Evolutionary conservation across 2,329 filamentous ascomycete species (phyloP).

Genomic region (Colletotrichum siamense): DNA sequence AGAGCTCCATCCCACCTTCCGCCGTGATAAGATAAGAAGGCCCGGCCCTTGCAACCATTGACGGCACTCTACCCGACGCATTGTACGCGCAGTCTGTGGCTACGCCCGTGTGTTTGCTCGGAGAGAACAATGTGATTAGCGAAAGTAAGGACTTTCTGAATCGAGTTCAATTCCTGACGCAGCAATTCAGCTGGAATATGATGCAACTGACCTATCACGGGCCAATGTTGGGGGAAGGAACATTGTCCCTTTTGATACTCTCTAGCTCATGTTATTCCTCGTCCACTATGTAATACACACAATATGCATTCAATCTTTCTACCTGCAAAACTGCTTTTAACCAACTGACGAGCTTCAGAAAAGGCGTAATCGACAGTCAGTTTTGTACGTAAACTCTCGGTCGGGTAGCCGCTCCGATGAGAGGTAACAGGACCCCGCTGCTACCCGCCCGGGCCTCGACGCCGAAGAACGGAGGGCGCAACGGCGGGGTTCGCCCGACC

Average conservation of each 20-base stretch:
- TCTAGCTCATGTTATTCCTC: not conserved
- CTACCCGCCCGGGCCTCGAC: constrained; percentile 7
- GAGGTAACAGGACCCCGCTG: not conserved
- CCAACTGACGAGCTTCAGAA: not conserved
- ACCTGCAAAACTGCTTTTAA: not conserved
- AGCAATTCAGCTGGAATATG: not conserved
- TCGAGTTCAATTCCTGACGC: not conserved
- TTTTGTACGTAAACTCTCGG: not conserved
- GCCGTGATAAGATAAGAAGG: constrained; percentile 12
- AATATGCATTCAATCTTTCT: fast-evolving
- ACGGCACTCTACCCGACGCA: not conserved
- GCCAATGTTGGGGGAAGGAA: not conserved
- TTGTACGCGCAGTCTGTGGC: not conserved
- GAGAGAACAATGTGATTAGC: not conserved
- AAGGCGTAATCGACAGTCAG: not conserved
- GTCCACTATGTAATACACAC: not conserved
- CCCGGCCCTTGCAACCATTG: not conserved
- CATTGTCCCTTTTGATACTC: not conserved
- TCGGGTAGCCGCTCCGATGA: not conserved
- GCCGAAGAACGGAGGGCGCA: constrained; percentile 21
- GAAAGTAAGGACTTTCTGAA: not conserved
- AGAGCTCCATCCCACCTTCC: constrained; percentile 7
- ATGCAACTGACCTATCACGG: not conserved
- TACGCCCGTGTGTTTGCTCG: not conserved
- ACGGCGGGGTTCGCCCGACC: constrained; percentile 12